Evolutionary conservation across 2,329 filamentous ascomycete species (phyloP), one percentile per base, ranked within the genome.

Genomic region (Ophiocordyceps australis): DNA sequence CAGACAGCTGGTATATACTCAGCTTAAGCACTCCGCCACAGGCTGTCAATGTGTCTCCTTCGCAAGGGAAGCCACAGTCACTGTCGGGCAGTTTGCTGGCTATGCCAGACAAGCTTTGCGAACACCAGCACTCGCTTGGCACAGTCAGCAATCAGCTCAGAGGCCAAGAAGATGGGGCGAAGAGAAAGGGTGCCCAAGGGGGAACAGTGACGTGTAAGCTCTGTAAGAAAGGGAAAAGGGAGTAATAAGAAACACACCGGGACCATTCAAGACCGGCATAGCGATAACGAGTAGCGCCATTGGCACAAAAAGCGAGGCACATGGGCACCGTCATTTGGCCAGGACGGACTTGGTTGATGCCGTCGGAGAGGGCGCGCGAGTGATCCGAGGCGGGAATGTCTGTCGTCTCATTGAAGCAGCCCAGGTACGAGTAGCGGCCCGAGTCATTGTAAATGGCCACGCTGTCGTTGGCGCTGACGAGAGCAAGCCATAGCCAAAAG

Each of bases 361-460:
- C 57, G 23, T 49, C 54, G 13, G 44, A 35, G 5, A 72, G 48
- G 11, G 65, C 62, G 53, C 62, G 37, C 52, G 55, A 25, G 31
- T 40, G 24, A 16, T 49, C 48, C 5, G 59, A 52, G 31, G 46
- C 43, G 10, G 43, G 32, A 10, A 62, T 38, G 20, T 49, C 47
- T n/a, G 52, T 57, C 3, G 65, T 68, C 39, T 72, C 66, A 36
- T 66, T 65, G 47, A 49, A 70, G 49, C 67, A 73, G 29, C 66
- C 66, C n/a, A 45, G 40, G 43, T 70, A 70, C 11, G 28, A 33
- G 46, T 66, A 70, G 23, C 37, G 41, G 17, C 37, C 33, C 5
- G 46, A 45, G 20, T 37, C 38, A 25, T 41, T 41, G 41, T 51
- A 58, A 35, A 56, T 42, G 5, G 13, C 2, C 16, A 24, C n/a